Conservation (phyloP, 2,329 filamentous ascomycete genomes). For the Botrytis sinoallii region DNA sequence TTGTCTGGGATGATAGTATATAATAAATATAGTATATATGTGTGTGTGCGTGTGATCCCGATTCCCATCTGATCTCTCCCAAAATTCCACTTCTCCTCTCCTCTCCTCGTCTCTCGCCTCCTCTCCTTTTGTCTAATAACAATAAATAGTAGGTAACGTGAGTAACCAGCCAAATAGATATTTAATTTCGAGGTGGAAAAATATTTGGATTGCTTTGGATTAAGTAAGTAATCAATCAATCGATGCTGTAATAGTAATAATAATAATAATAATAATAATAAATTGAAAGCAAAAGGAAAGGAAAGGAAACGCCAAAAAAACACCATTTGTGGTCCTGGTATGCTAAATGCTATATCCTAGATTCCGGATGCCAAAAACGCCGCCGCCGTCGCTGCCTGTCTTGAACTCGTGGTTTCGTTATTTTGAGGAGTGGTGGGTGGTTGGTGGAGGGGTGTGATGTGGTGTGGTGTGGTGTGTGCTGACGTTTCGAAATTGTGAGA, state of each 20-base stretch:
- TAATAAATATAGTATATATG: background rate
- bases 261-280: too few relatives aligned
- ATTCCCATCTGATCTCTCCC: too few relatives aligned
- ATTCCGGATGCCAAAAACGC: background rate
- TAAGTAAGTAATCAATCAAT: background rate
- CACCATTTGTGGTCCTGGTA: background rate
- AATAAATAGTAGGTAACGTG: too few relatives aligned
- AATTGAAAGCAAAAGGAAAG: background rate
- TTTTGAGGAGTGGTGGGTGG: background rate
- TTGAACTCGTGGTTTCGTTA: conserved; percentile 9
- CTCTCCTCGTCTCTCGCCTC: too few relatives aligned
- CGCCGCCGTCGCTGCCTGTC: background rate
- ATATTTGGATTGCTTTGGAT: background rate
- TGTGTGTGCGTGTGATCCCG: background rate
- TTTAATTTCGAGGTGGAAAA: too few relatives aligned
- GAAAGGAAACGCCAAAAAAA: background rate
- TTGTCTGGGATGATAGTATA: background rate
- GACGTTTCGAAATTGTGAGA: background rate
- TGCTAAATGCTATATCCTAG: background rate
- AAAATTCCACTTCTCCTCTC: too few relatives aligned
- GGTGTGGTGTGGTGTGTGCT: too few relatives aligned
- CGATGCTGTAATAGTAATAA: background rate
- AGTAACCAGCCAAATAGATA: too few relatives aligned
- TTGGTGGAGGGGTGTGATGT: too few relatives aligned
- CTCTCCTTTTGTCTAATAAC: too few relatives aligned